A percentile compares a stretch with the other conserved stretches of the same genome.
phyloP scores from a whole-genome alignment of 768 basidiomycete genomes.

The Lactifluus pinguis region DNA sequence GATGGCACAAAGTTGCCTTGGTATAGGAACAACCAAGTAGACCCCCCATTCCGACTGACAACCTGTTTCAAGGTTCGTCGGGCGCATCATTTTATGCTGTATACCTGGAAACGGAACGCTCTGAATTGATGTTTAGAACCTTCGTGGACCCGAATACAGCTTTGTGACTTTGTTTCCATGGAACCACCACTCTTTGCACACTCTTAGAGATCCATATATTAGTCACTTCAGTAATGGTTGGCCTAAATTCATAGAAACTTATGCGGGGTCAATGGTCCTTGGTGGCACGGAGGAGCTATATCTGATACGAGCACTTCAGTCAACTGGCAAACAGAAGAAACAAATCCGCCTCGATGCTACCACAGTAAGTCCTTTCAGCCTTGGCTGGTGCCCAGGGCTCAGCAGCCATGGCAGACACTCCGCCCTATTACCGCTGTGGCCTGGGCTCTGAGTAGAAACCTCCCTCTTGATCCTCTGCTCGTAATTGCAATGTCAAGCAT shows the following conservation, averaged over 20 bases:
- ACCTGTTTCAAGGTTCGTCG: conserved; percentile 39
- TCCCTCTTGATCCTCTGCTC: conserved; percentile 48
- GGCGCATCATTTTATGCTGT: not conserved
- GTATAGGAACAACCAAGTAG: conserved; percentile 30
- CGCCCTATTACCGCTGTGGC: conserved; percentile 33
- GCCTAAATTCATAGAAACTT: not conserved
- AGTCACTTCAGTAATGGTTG: conserved; percentile 5
- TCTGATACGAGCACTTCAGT: not conserved
- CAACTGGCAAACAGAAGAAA: conserved; percentile 2
- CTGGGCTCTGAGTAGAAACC: conserved; percentile 45
- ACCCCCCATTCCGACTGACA: conserved; percentile 34
- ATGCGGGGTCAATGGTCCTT: conserved; percentile 4
- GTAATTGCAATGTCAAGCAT: conserved; percentile 46
- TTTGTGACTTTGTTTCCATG: conserved; percentile 21
- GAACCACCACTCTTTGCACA: not conserved
- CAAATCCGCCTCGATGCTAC: conserved; percentile 9
- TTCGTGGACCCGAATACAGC: conserved; percentile 33
- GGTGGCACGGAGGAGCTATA: conserved; percentile 12
- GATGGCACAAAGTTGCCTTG: conserved; percentile 5
- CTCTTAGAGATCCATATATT: not conserved
- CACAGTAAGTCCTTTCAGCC: not conserved
- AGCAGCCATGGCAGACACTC: conserved; percentile 4
- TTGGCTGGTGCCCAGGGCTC: not conserved
- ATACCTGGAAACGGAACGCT: no score
- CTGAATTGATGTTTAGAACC: conserved; percentile 32